Conservation (phyloP, 495 filamentous ascomycete genomes). For the Echria macrotheca region DNA sequence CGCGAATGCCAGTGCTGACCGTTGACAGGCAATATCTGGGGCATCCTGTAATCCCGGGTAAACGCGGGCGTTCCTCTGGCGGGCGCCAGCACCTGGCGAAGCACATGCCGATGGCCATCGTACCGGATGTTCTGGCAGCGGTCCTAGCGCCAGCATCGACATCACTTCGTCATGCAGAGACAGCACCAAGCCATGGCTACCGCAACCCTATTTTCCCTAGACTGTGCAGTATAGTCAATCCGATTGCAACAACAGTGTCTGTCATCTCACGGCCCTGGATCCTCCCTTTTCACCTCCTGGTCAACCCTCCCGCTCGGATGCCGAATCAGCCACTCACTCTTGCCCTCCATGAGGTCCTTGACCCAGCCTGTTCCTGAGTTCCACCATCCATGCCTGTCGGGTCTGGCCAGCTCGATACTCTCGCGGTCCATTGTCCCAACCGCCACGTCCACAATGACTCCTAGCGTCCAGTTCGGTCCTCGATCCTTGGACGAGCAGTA, state of each 20-base stretch:
- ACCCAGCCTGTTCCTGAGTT: not conserved
- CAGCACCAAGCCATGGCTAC: too few species aligned
- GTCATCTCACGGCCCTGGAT: too few species aligned
- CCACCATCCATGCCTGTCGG: not conserved
- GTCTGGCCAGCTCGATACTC: not conserved
- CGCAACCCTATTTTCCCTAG: not conserved
- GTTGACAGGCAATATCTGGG: not conserved
- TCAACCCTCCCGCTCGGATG: not conserved
- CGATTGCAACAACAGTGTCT: too few species aligned
- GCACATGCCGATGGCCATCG: too few species aligned
- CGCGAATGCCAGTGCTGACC: not conserved
- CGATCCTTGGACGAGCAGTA: not conserved
- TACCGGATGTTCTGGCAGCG: too few species aligned
- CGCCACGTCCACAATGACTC: not conserved
- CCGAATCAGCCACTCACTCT: constrained; percentile 43
- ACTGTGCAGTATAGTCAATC: not conserved
- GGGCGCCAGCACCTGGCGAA: too few species aligned
- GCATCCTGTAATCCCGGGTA: not conserved
- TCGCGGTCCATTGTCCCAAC: not conserved
- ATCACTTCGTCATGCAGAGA: too few species aligned
- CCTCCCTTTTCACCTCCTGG: not conserved
- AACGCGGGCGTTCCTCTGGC: too few species aligned
- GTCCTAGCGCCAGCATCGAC: too few species aligned
- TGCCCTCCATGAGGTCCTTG: constrained; percentile 10
- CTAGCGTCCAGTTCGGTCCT: not conserved